Evolutionary conservation across 495 filamentous ascomycete genomes (phyloP).

Genomic region (Penicillium coffeae): DNA sequence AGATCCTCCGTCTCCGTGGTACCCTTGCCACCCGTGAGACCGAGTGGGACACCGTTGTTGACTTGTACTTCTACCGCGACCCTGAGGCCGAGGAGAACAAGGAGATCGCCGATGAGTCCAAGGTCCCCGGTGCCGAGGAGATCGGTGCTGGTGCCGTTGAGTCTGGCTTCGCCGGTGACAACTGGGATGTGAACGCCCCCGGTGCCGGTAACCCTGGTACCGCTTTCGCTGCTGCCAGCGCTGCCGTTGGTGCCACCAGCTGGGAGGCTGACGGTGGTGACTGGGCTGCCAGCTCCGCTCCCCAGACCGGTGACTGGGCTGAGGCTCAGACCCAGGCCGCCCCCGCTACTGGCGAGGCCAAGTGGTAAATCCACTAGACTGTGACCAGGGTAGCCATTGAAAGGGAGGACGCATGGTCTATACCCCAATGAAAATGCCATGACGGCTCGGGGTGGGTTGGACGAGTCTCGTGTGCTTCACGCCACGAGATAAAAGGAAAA

Average conservation of each 20-base stretch:
- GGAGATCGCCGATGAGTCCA: conserved; percentile 67
- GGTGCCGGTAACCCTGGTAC: conserved; percentile 55
- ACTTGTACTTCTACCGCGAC: conserved; percentile 99
- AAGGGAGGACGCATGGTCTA: conserved; percentile 24
- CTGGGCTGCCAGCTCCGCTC: conserved; percentile 62
- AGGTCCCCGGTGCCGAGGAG: conserved; percentile 77
- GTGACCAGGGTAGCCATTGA: conserved; percentile 33
- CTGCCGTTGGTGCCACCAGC: conserved; percentile 58
- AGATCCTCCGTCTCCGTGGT: conserved; percentile 97
- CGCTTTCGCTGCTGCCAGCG: conserved; percentile 59
- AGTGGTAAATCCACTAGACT: conserved; percentile 58
- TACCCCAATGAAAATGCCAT: conserved; percentile 16
- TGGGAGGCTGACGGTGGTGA: conserved; percentile 80
- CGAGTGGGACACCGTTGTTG: conserved; percentile 97
- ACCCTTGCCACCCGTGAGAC: conserved; percentile 90
- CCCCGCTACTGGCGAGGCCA: conserved; percentile 40
- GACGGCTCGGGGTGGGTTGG: conserved; percentile 29
- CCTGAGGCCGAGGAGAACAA: conserved; percentile 97
- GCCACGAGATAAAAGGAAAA: conserved; percentile 12
- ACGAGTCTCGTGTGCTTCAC: conserved; percentile 10
- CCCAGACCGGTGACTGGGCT: conserved; percentile 65
- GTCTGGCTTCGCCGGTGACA: conserved; percentile 67
- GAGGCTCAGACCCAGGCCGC: conserved; percentile 52
- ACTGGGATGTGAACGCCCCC: conserved; percentile 54
- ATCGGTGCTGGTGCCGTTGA: conserved; percentile 75